These are phyloP conservation scores for Selenicereus undatus DNA, from an alignment of 148 eudicot genomes.

Conservation along the genomic window DNA sequence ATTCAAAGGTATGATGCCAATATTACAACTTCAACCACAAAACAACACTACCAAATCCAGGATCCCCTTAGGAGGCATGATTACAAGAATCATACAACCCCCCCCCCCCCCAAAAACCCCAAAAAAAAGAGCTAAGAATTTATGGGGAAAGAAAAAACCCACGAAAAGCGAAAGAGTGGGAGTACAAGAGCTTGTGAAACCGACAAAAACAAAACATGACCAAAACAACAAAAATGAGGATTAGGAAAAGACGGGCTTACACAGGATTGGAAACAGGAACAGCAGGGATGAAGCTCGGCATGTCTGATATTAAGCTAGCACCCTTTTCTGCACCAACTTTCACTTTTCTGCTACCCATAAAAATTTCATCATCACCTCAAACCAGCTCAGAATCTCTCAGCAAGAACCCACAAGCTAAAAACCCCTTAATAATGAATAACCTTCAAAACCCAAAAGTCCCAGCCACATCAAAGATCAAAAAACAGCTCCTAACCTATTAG, in stretches of 20 bases:
- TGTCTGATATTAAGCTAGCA: slow-evolving; percentile 35
- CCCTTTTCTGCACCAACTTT: slow-evolving; percentile 35
- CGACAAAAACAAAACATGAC: background rate
- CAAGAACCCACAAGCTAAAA: slow-evolving; percentile 5
- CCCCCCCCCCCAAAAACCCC: background rate
- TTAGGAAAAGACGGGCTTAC: slow-evolving; percentile 22
- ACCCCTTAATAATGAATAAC: background rate
- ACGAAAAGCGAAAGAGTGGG: background rate
- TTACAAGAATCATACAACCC: background rate
- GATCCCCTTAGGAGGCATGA: background rate
- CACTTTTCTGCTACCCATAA: slow-evolving; percentile 36
- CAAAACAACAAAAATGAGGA: background rate
- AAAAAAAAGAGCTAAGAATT: too few relatives aligned
- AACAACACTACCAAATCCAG: background rate
- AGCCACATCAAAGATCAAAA: background rate
- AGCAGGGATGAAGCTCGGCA: slow-evolving; percentile 44
- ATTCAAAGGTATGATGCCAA: background rate
- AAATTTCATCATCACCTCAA: slow-evolving; percentile 27
- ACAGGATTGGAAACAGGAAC: slow-evolving; percentile 38
- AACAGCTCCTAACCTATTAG: background rate
- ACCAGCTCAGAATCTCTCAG: background rate
- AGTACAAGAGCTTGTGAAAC: background rate
- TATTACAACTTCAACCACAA: background rate
- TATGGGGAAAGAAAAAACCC: background rate
- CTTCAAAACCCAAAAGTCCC: slow-evolving; percentile 2